Conservation (phyloP, 306 rosid species). For the Lathyrus oleraceus region DNA sequence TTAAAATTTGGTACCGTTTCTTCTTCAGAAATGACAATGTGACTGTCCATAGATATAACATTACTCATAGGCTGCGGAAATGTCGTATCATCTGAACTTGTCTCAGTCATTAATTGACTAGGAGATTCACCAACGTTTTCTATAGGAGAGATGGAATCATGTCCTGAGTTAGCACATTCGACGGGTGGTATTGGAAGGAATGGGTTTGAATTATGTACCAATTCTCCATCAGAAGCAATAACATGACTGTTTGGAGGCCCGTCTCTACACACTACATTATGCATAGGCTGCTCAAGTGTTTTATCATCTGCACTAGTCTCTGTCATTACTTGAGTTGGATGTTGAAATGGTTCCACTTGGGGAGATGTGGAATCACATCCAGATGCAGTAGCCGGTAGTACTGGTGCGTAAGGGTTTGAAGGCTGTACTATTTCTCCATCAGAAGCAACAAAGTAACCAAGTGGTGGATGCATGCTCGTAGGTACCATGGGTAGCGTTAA, state of each 20-base stretch:
- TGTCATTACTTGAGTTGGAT: slow-evolving; percentile 38
- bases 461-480: slow-evolving; percentile 40
- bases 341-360: slow-evolving; percentile 39
- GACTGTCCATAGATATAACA: slow-evolving; percentile 38
- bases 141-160: slow-evolving; percentile 38
- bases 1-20: slow-evolving; percentile 40
- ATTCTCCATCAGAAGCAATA: slow-evolving; percentile 49
- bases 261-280: slow-evolving; percentile 37
- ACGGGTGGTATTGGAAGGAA: slow-evolving; percentile 36
- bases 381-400: slow-evolving; percentile 32
- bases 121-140: slow-evolving; percentile 41
- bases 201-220: slow-evolving; percentile 36
- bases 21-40: slow-evolving; percentile 43
- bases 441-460: slow-evolving; percentile 39
- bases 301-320: slow-evolving; percentile 49
- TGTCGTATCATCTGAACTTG: slow-evolving; percentile 43
- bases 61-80: slow-evolving; percentile 33
- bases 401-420: slow-evolving; percentile 41
- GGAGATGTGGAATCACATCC: slow-evolving; percentile 35
- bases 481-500: slow-evolving; percentile 43
- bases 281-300: slow-evolving; percentile 36
- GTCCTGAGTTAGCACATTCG: slow-evolving; percentile 37
- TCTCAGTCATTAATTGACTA: slow-evolving; percentile 42
- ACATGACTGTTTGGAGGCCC: slow-evolving; percentile 35
- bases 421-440: slow-evolving; percentile 47